Base-by-base conservation (phyloP, 2,329 filamentous ascomycete genomes). In the Phialophora macrospora region DNA sequence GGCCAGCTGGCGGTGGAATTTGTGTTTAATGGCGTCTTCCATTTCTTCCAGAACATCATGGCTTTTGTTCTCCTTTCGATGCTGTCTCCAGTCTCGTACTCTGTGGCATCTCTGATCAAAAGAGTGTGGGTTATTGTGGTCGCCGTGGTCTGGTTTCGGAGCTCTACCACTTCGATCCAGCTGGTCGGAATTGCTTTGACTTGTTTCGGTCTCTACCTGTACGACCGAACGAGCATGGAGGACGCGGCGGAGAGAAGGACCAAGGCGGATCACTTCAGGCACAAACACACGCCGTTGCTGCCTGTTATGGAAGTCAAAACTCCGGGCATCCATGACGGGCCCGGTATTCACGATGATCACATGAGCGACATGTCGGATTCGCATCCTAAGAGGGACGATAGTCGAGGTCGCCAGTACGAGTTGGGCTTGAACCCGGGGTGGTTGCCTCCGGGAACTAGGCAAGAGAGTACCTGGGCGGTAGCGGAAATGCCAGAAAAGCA, bases 21-120 rank as follows among this genome's bases (percentile, higher is more conserved):
- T 76, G 77, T 98, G 59, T 98, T 99, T 84, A 99, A 99, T 77
- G 95, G 95, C 62, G 89, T 92, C 3, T 97, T 96, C 75, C 95
- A 99, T 78, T 99, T 98, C 77, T 91, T 88, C 17, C 95, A 99
- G 75, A 97, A 96, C 75, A 96, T 99, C 60, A 85, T 99, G 62
- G 95, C 95, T 0, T 99, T 99, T 75, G 83, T 97, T 24, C 84
- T 99, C 5, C 83, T 99, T 6, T 97, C 93, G 61, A 90, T 97
- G 82, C 90, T 98, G 12, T 96, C 93, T 0, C 95, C 95, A 0
- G 95, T 99, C 44, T 98, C 95, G 0, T 99, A 99, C 80, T 97
- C 92, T 0, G 94, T 99, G 44, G 95, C 95, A 41, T 96, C 91
- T 63, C 83, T 99, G 68, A 95, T 99, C 79, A 99, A 99, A 81